Conservation (phyloP, 176 grass and related monocot species). For the Saccharum spontaneum region DNA sequence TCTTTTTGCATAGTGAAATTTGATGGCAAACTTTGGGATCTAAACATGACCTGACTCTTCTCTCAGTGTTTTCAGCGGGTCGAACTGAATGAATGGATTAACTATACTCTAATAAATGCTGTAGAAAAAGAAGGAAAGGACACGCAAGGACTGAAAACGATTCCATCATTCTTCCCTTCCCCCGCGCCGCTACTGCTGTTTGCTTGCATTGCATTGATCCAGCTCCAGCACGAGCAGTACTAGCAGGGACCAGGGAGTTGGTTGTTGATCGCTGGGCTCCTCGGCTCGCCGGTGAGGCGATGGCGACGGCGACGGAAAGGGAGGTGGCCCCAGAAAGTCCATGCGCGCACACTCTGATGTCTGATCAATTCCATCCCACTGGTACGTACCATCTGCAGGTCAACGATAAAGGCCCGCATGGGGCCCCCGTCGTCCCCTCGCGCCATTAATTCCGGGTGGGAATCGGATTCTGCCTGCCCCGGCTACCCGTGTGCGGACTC, state of each 20-base stretch:
- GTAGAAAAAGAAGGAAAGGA: not conserved
- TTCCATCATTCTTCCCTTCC: not conserved
- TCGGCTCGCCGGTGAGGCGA: constrained; percentile 1
- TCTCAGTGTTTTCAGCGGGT: not conserved
- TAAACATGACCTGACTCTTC: too few relatives aligned
- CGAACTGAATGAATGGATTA: not conserved
- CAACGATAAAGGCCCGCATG: constrained; percentile 14
- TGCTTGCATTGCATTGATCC: not conserved
- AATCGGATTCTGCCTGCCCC: not conserved
- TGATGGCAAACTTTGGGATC: too few relatives aligned
- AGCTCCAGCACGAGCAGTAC: not conserved
- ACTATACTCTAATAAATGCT: too few relatives aligned
- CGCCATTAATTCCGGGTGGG: too few relatives aligned
- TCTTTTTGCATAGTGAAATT: too few relatives aligned
- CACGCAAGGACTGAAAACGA: not conserved
- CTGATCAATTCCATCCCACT: not conserved
- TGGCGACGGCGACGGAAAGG: constrained; percentile 16
- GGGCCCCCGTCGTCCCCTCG: not conserved
- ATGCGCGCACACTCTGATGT: not conserved
- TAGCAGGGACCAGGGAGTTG: not conserved
- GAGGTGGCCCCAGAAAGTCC: constrained; percentile 35
- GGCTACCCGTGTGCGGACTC: too few relatives aligned
- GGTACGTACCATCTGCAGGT: not conserved
- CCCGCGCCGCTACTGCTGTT: not conserved
- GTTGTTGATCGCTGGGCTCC: constrained; percentile 42